Base-by-base conservation (phyloP, 2,329 filamentous ascomycete genomes). In the Cercospora citrullina region DNA sequence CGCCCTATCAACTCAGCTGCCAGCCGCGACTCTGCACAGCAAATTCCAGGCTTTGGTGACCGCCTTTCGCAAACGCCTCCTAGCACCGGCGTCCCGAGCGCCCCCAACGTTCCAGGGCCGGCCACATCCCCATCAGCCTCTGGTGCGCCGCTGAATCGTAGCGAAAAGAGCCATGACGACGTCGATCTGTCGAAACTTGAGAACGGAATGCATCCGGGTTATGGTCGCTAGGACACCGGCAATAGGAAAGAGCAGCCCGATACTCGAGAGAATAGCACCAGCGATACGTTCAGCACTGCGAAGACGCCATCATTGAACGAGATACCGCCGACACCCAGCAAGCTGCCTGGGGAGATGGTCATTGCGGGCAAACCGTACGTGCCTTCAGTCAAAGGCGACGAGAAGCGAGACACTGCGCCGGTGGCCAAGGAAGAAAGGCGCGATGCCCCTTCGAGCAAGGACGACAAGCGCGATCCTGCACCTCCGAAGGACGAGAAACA, bases 211-310 rank as follows among this genome's bases (percentile, higher is more conserved):
- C 62, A 64, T 64, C 62, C 62, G 51, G 62, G 62, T 59, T 64
- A 59, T 59, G 62, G 62, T 58, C 62, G 62, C 62, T 64, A 64
- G 62, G 62, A 64, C 62, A 64, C 53, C 62, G 62, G 62, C 62
- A 31, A 64, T 59, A 64, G 53, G 16, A 64, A 42, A 53, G 62
- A 64, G 62, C 62, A 64, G 31, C 33, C 51, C 62, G 23, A 42
- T 18, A 23, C 62, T 31, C 48, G 26, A 42, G 28, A 42, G 21
- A 62, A 62, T 16, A 64, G 62, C 53, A 10, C 26, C 5, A 57
- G 26, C 12, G 62, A 48, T 21, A 64, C 51, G 9, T 64, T 64
- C 53, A 45, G 33, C 48, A 64, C 62, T 30, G 62, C 62, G 12
- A 14, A 63, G 4, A 31, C 60, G 4, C 60, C 60, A 31, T 53